Percentiles rank a stretch among this genome's conserved stretches.
These are phyloP conservation scores for Canariomyces notabilis DNA, from an alignment of 2,329 filamentous ascomycete species.

Conservation along the genomic window DNA sequence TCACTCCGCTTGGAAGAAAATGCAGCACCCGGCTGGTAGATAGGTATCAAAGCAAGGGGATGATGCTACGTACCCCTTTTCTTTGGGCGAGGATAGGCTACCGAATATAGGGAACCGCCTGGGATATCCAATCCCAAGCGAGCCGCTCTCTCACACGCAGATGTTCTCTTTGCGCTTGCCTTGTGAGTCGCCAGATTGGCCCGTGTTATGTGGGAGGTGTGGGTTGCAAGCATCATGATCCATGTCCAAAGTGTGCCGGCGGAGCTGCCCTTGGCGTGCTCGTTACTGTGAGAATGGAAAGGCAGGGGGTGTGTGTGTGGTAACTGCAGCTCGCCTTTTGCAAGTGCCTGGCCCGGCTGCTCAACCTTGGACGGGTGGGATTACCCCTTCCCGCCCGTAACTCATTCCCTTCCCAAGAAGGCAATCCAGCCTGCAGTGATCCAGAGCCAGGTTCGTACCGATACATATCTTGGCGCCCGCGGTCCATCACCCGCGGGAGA, in stretches of 20 bases:
- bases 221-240: neutral
- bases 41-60: no score
- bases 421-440: conserved; percentile 5
- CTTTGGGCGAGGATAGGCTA: no score
- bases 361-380: conserved; percentile 20
- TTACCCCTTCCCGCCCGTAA: conserved; percentile 13
- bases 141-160: no score
- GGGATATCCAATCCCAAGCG: no score
- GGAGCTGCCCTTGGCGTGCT: conserved; percentile 16
- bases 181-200: neutral
- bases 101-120: no score
- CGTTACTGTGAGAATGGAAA: conserved; percentile 6
- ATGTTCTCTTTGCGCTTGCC: no score
- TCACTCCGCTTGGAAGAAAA: no score
- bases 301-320: conserved; percentile 2
- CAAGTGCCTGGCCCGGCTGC: conserved; percentile 24
- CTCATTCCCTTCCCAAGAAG: conserved; percentile 16
- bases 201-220: neutral
- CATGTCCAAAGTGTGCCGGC: conserved; percentile 14
- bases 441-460: conserved; percentile 19
- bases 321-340: conserved; percentile 7
- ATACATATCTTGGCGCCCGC: no score
- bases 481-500: no score
- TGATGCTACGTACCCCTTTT: no score
- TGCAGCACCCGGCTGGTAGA: no score